phyloP scores from a whole-genome alignment of 1,284 basidiomycete species.

The Cryptococcus sp. region DNA sequence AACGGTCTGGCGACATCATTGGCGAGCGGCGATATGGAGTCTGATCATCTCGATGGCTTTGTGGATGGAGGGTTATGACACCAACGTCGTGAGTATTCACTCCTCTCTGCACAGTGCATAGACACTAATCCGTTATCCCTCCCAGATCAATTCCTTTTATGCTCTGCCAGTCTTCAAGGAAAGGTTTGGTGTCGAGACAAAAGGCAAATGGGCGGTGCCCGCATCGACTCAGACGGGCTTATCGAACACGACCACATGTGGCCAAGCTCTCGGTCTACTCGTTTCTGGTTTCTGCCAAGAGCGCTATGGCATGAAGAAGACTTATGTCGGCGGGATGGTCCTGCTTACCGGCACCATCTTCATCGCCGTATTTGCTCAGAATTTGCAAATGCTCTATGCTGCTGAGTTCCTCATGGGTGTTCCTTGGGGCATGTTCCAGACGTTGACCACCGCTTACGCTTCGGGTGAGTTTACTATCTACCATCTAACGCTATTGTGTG shows the following conservation, averaged over 20 bases:
- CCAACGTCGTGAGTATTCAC: constrained; percentile 9
- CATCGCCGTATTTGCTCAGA: constrained; percentile 51
- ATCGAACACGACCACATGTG: neutral
- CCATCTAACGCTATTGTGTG: too few relatives aligned
- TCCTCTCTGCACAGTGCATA: neutral
- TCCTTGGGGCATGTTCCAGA: constrained; percentile 23
- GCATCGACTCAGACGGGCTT: constrained; percentile 2
- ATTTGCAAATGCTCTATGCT: constrained; percentile 46
- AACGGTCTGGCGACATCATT: neutral
- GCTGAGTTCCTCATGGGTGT: constrained; percentile 25
- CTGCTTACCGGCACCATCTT: constrained; percentile 47
- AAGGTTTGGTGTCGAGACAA: constrained; percentile 2
- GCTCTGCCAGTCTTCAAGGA: constrained; percentile 1
- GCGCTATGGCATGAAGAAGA: constrained; percentile 44
- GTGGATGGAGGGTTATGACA: constrained; percentile 46
- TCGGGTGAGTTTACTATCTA: too few relatives aligned
- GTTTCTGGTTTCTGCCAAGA: constrained; percentile 41
- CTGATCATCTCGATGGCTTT: constrained; percentile 44
- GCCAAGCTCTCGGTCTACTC: constrained; percentile 22
- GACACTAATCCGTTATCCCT: neutral
- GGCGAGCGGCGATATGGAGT: constrained; percentile 30
- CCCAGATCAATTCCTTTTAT: constrained; percentile 2
- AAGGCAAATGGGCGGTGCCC: constrained; percentile 1
- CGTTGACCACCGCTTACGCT: neutral
- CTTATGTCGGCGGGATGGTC: constrained; percentile 42